A percentile compares a stretch with the other conserved stretches of the same genome.
Evolutionary conservation across 805 yeast species (phyloP).

Genomic region (Starmerella etchellsii): DNA sequence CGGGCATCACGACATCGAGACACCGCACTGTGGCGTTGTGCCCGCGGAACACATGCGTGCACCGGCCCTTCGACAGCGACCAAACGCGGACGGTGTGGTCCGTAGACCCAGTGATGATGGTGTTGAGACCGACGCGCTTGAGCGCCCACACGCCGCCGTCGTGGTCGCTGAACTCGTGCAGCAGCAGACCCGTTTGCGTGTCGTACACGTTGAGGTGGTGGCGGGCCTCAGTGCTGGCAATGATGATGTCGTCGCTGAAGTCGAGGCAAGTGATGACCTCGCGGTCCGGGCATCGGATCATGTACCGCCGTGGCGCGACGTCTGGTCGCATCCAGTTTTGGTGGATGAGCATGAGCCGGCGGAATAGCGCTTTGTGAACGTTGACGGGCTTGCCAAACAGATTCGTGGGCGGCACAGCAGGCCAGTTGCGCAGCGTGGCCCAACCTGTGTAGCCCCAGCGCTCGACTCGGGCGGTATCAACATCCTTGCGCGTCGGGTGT

Average conservation of each 20-base stretch:
- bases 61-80: constrained; percentile 72
- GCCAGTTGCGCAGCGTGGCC: constrained; percentile 14
- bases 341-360: constrained; percentile 44
- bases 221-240: constrained; percentile 85
- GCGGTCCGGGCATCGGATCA: constrained; percentile 23
- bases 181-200: constrained; percentile 54
- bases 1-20: constrained; percentile 65
- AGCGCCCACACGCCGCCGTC: constrained; percentile 99
- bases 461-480: constrained; percentile 28
- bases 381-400: constrained; percentile 24
- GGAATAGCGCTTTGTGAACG: constrained; percentile 44
- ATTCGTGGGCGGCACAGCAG: constrained; percentile 8
- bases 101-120: constrained; percentile 85
- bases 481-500: constrained; percentile 37
- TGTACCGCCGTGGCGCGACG: constrained; percentile 64
- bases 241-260: constrained; percentile 78
- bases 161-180: constrained; percentile 63
- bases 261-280: constrained; percentile 91
- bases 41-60: constrained; percentile 85
- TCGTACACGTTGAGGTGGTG: constrained; percentile 62
- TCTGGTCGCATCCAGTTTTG: constrained; percentile 71
- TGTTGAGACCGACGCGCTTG: constrained; percentile 58
- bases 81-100: constrained; percentile 90
- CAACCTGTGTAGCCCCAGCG: constrained; percentile 28
- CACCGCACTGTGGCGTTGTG: constrained; percentile 91